Evolutionary conservation across 192 early-diverging fungal species (phyloP).

Genomic region (Haplosporangium gracile): DNA sequence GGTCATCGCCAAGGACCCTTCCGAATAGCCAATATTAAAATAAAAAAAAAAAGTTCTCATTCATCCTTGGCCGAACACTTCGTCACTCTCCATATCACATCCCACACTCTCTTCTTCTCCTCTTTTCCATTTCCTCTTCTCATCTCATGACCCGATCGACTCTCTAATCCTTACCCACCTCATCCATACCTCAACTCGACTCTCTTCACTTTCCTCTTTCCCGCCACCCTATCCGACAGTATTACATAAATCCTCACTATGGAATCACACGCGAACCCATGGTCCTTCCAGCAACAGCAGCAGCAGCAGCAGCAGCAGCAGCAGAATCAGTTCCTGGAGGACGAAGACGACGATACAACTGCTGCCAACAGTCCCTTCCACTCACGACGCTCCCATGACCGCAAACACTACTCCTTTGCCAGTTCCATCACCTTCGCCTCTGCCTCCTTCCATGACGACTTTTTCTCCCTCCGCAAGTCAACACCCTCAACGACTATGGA

Average conservation of each 20-base stretch:
- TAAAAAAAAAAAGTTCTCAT: not conserved
- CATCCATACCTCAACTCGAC: not conserved
- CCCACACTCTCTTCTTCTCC: not conserved
- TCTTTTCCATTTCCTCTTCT: not conserved
- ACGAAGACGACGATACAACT: conserved; percentile 5
- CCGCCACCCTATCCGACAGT: not conserved
- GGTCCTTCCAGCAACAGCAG: conserved; percentile 27
- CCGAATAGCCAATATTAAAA: not conserved
- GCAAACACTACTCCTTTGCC: conserved; percentile 23
- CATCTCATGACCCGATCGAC: conserved; percentile 3
- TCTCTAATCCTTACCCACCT: not conserved
- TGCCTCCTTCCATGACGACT: conserved; percentile 5
- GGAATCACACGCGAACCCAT: conserved; percentile 29
- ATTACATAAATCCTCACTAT: not conserved
- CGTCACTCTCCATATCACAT: not conserved
- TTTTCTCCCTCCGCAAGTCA: not conserved
- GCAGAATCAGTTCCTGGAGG: not conserved
- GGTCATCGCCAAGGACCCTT: not conserved
- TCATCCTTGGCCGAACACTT: not conserved
- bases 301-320: too few species aligned
- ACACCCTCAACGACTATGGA: not conserved
- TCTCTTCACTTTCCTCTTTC: not conserved
- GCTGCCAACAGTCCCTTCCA: not conserved
- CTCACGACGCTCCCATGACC: conserved; percentile 13
- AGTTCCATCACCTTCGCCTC: conserved; percentile 21